Evolutionary conservation across 1,284 basidiomycete genomes (phyloP).

Genomic region (Pseudozyma hubeiensis): DNA sequence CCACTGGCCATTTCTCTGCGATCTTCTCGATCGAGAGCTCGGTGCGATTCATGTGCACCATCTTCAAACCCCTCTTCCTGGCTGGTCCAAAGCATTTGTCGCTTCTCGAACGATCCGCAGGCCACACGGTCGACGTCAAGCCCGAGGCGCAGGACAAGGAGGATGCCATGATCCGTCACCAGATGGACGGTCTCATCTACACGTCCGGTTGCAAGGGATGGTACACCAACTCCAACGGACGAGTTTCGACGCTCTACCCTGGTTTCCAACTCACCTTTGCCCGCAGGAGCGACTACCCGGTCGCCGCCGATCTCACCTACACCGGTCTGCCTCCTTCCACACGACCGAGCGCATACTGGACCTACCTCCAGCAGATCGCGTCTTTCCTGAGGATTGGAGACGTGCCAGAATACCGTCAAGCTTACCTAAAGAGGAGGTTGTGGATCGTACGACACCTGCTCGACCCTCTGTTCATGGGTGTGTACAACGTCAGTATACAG

Average conservation of each 20-base stretch:
- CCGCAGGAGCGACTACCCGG: slow-evolving; percentile 30
- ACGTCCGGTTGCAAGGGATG: slow-evolving; percentile 41
- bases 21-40: slow-evolving; percentile 38
- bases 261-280: slow-evolving; percentile 35
- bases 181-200: slow-evolving; percentile 45
- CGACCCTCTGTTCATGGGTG: neutral
- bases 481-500: neutral
- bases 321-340: slow-evolving; percentile 1
- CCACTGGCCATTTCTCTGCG: slow-evolving; percentile 50
- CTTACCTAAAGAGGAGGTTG: neutral
- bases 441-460: slow-evolving; percentile 1
- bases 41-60: slow-evolving; percentile 25
- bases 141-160: slow-evolving; percentile 41
- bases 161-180: slow-evolving; percentile 25
- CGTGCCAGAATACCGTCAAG: slow-evolving; percentile 27
- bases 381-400: slow-evolving; percentile 29
- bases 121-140: slow-evolving; percentile 28
- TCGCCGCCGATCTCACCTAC: slow-evolving; percentile 26
- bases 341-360: slow-evolving; percentile 19
- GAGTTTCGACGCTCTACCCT: slow-evolving; percentile 33
- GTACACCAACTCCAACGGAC: slow-evolving; percentile 38
- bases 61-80: slow-evolving; percentile 29
- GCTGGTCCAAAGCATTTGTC: neutral
- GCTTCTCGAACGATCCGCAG: slow-evolving; percentile 8
- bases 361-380: slow-evolving; percentile 16